Base-by-base conservation (phyloP, 257 asterid genomes). In the Solanum gracilifrons region DNA sequence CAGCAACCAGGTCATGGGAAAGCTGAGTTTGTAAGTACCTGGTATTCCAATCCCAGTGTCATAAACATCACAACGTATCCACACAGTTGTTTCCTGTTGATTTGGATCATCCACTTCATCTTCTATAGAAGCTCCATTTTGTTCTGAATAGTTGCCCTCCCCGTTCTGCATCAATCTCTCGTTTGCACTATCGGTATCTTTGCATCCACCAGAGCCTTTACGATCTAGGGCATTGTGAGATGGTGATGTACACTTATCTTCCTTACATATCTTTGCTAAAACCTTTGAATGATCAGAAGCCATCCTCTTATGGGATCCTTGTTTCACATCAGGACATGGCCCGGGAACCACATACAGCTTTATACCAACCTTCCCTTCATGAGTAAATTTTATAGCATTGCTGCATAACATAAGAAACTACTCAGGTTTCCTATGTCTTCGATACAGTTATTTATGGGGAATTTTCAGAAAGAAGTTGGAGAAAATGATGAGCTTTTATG, bases 11-110 rank as follows among this genome's bases (percentile, higher is more conserved):
- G 21, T 48, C 66, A 48, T 48, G 68, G 18, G 23, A 77, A 83
- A 16, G 37, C 21, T 58, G 35, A 46, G 55, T 25, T 51, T 87
- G 29, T 64, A 37, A 20, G 13, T 93, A 96, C 99, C 99, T 74
- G 99, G 99, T 90, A 96, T 95, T 88, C 99, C 99, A 85, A 96
- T 96, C 82, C 98, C 98, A 5, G 96, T 94, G 89, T 96, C 99
- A 85, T 90, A 92, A 79, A 96, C 99, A 90, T 96, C 99, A 83
- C 98, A 96, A 3, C 95, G 89, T 82, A 96, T 92, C 99, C 98
- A 94, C 51, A 95, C 98, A 3, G 95, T 91, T 62, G 88, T 89
- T 92, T 94, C 98, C 73, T 92, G 90, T 33, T 83, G 31, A 23
- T 86, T 82, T 39, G 88, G 66, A 32, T 73, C 87, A 36, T 51